Base-by-base conservation (phyloP, 805 yeast species). In the Ogataea allantospora region DNA sequence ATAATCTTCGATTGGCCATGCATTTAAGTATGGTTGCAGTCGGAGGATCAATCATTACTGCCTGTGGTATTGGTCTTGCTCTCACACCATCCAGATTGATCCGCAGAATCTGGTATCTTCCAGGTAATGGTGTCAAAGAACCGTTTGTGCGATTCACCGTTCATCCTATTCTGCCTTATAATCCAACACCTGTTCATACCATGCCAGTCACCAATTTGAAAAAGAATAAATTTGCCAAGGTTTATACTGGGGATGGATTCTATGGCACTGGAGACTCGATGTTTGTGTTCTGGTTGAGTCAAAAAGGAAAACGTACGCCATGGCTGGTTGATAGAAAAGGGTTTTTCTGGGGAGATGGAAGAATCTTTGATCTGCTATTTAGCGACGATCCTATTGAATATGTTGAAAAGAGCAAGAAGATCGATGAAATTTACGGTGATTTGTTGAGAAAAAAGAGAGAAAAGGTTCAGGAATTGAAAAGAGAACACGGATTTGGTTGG, bases 321-420 rank as follows among this genome's bases (percentile, higher is more conserved):
- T 86, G 89, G 87, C 64, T 83, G 12, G 83, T 85, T 13, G 95
- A 87, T 56, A 70, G 95, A 48, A 80, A 78, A 51, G 95, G 95
- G 9, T 87, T 88, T 69, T 87, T 84, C 65, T 87, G 95, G 95
- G 89, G 93, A 22, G 95, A 87, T 59, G 95, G 95, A 11, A 70
- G 95, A 42, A 83, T 87, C 2, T 83, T 81, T 61, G 95, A 87
- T 58, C 73, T 77, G 35, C 52, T 87, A n/a, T 83, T 87, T 50
- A 93, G 95, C 15, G 81, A 83, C 54, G 93, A 85, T 55, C 62
- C 84, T 1, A 57, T 85, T n/a, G 82, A 79, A 12, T 81, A 75
- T 42, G 89, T 93, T 3, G 91, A 85, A 57, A 75, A 73, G 33
- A 44, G 60, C 9, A 58, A 54, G 37, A 54, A 49, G 33, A 54